Conservation (phyloP, 2,329 filamentous ascomycete genomes). For the Aspergillus sp. region DNA sequence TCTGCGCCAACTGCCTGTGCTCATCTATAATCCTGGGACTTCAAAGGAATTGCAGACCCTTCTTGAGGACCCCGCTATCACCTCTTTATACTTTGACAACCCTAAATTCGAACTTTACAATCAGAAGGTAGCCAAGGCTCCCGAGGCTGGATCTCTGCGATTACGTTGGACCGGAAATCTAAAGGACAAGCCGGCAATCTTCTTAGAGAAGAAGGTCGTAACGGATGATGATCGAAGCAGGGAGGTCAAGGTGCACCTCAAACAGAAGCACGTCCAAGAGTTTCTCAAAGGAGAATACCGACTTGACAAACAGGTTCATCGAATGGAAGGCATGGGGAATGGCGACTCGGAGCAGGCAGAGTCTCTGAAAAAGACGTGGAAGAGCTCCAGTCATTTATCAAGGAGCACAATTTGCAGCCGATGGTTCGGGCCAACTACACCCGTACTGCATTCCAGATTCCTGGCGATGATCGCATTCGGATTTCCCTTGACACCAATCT, state of each 20-base stretch:
- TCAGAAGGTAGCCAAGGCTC: constrained; percentile 72
- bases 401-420: constrained; percentile 72
- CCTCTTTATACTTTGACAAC: constrained; percentile 94
- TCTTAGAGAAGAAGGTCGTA: constrained; percentile 84
- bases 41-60: constrained; percentile 75
- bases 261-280: constrained; percentile 86
- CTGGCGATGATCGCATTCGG: constrained; percentile 81
- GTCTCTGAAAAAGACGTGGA: constrained; percentile 67
- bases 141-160: constrained; percentile 75
- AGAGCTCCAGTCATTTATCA: constrained; percentile 75
- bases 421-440: constrained; percentile 88
- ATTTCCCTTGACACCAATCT: constrained; percentile 91
- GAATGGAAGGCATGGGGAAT: constrained; percentile 73
- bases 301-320: constrained; percentile 84
- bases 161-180: constrained; percentile 90
- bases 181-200: constrained; percentile 70
- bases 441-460: constrained; percentile 94
- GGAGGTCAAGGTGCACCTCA: constrained; percentile 77
- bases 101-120: constrained; percentile 79
- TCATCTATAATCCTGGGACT: constrained; percentile 85
- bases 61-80: constrained; percentile 80
- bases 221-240: constrained; percentile 70
- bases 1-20: constrained; percentile 79
- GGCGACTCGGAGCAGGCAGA: constrained; percentile 63
- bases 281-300: constrained; percentile 85